Evolutionary conservation across 768 basidiomycete genomes (phyloP), one percentile per base, ranked within the genome.

Genomic region (Sporobolomyces pararoseus): DNA sequence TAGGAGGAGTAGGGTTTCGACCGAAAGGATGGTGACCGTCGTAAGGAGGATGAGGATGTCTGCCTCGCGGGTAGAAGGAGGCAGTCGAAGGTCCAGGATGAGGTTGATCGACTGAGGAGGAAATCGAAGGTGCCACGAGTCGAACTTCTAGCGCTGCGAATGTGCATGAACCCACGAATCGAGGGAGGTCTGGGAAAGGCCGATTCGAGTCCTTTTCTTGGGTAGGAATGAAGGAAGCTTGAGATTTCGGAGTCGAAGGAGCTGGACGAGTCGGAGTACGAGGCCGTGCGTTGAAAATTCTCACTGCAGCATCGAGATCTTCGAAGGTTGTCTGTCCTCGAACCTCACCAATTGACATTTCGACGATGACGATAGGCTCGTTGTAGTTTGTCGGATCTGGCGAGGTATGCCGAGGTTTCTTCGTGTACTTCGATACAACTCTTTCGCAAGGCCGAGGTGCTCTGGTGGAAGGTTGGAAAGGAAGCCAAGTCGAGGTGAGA

Each of bases 401-500:
- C 2, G 35, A 32, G 19, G 31, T 34, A 5, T 32, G 31, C 2
- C 44, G 25, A 3, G 29, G 46, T 32, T 61, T 61, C 31, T 61
- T 34, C 31, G 44, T 35, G 31, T 61, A 29, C 58, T 42, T 49
- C 29, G 46, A 47, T 29, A 61, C 19, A 7, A 7, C 19, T 34
- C 29, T 16, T 5, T 59, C 58, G 9, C 23, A 16, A n/a, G 25
- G n/a, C n/a, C n/a, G n/a, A n/a, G n/a, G n/a, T n/a, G n/a, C n/a
- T n/a, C 32, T 32, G 59, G 29, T 7, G 34, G 59, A 21, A 34
- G 63, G 42, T 7, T 37, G 21, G 0, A 58, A 44, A 0, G 72
- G 72, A 3, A 70, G 52, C 68, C 68, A 74, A 27, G 72, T 74
- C 53, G 72, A 70, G 21, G 63, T 62, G 29, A 74, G 17, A 34